Conservation (phyloP, 2,329 filamentous ascomycete genomes). For the Aspergillus ibericus region DNA sequence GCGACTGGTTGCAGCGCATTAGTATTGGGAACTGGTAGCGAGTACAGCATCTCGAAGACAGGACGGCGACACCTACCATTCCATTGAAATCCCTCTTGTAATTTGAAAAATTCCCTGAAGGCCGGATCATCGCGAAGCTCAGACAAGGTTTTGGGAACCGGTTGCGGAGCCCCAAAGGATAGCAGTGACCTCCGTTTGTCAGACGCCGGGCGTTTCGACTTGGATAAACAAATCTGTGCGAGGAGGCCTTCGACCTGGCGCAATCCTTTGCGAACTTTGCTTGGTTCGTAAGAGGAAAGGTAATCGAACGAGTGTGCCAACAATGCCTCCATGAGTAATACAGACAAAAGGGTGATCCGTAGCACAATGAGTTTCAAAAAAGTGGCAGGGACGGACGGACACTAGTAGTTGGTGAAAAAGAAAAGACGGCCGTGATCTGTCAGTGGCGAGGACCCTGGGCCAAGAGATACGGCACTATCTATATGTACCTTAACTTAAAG, state of each 20-base stretch:
- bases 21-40: background rate
- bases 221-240: conserved; percentile 86
- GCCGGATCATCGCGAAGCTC: conserved; percentile 79
- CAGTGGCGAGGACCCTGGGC: conserved; percentile 1
- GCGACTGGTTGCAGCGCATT: conserved; percentile 58
- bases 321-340: conserved; percentile 74
- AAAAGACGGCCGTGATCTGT: conserved; percentile 6
- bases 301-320: conserved; percentile 94
- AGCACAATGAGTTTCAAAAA: conserved; percentile 3
- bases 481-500: conserved; percentile 3
- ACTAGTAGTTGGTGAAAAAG: too few relatives aligned
- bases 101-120: conserved; percentile 91
- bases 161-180: conserved; percentile 40
- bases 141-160: conserved; percentile 61
- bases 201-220: conserved; percentile 38
- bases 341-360: background rate
- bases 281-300: conserved; percentile 84
- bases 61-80: conserved; percentile 59
- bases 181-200: conserved; percentile 47
- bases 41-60: background rate
- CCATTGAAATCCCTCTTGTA: conserved; percentile 97
- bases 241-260: conserved; percentile 92
- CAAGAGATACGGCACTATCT: conserved; percentile 4
- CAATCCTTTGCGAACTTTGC: conserved; percentile 89
- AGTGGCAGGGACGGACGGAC: background rate